Percentiles rank a stretch among this genome's conserved stretches.
Evolutionary conservation across 352 stramenopile species (phyloP).

Genomic region (Phytophthora megakarya): DNA sequence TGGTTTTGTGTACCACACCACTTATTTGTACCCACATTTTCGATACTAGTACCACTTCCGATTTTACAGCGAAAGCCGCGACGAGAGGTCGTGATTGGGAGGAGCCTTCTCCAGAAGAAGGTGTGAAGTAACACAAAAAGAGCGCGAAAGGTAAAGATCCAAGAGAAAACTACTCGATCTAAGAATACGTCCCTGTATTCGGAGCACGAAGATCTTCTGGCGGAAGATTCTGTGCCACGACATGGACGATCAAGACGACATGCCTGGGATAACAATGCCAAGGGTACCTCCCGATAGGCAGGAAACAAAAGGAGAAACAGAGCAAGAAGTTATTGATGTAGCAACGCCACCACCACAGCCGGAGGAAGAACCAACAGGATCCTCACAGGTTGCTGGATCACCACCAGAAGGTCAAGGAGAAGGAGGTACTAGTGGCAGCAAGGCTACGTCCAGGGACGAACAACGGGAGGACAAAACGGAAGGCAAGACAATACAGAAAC

Average conservation of each 20-base stretch:
- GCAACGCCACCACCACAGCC: too few species aligned
- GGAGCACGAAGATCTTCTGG: not conserved
- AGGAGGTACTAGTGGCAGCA: too few species aligned
- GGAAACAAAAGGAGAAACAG: not conserved
- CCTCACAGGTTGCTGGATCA: not conserved
- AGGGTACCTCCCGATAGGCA: not conserved
- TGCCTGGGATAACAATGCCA: too few species aligned
- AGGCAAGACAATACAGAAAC: too few species aligned
- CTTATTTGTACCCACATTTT: too few species aligned
- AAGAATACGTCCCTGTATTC: not conserved
- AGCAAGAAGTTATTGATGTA: not conserved
- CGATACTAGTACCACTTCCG: too few species aligned
- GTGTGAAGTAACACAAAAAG: not conserved
- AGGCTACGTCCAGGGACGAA: too few species aligned
- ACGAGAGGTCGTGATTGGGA: not conserved
- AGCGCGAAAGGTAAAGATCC: not conserved
- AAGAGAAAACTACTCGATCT: not conserved
- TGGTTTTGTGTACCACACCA: too few species aligned
- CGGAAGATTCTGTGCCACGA: not conserved
- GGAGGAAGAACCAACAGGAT: too few species aligned
- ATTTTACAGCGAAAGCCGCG: not conserved
- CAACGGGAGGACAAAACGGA: too few species aligned
- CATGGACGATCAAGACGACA: not conserved
- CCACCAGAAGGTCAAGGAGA: too few species aligned
- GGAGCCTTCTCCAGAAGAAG: not conserved